Evolutionary conservation across 2,329 filamentous ascomycete species (phyloP).

Genomic region (Blastomyces percursus): DNA sequence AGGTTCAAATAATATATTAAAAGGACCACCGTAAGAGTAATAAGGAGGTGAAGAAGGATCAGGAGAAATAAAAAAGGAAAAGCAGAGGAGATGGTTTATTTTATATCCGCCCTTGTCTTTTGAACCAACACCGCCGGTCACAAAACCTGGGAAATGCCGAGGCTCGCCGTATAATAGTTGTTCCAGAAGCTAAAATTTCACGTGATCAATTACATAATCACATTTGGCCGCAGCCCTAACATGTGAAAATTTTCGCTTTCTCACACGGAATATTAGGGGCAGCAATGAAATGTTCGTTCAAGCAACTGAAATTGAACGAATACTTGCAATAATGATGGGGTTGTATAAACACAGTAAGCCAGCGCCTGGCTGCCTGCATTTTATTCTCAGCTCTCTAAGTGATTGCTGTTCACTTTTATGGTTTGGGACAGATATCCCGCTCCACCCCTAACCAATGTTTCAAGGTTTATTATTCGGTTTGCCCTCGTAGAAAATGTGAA

Average conservation of each 20-base stretch:
- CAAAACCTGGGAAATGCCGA: conserved; percentile 21
- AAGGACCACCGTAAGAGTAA: not conserved
- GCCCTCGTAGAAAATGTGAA: no score
- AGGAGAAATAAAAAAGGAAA: conserved; percentile 3
- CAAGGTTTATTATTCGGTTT: no score
- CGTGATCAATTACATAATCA: not conserved
- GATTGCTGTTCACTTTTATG: no score
- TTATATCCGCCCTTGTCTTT: conserved; percentile 5
- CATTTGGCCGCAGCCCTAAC: not conserved
- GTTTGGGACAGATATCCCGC: not conserved
- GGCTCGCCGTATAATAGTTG: conserved; percentile 20
- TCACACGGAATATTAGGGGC: no score
- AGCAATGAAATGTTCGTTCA: no score
- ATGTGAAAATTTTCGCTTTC: not conserved
- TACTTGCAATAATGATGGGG: no score
- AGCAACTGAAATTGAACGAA: no score
- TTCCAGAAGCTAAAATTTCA: conserved; percentile 9
- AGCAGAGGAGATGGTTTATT: conserved; percentile 10
- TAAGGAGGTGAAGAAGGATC: conserved; percentile 6
- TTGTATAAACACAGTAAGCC: no score
- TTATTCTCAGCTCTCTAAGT: no score
- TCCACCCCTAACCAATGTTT: not conserved
- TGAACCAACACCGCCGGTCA: no score
- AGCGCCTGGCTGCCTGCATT: no score
- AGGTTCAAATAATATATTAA: not conserved